Evolutionary conservation across 2,329 filamentous ascomycete genomes (phyloP).

Genomic region (Biscogniauxia mediterranea): DNA sequence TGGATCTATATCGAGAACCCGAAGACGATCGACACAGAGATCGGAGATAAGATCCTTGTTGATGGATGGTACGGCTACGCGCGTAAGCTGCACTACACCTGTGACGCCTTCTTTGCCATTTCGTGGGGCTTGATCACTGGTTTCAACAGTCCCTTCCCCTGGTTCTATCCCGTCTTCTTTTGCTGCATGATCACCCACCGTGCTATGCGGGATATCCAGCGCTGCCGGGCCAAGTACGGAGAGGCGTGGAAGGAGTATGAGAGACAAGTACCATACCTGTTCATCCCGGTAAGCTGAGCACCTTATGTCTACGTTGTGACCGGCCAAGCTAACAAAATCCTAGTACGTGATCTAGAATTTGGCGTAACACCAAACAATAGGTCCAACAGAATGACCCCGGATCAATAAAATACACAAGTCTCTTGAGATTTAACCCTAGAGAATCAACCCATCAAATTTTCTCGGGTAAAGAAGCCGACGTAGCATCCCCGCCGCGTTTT

Average conservation of each 20-base stretch:
- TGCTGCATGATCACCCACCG: conserved; percentile 76
- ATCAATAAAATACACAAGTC: neutral
- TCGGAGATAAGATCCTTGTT: conserved; percentile 73
- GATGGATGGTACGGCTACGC: conserved; percentile 83
- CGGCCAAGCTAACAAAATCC: neutral
- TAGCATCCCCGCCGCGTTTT: neutral
- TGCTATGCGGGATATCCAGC: conserved; percentile 70
- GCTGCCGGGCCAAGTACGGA: conserved; percentile 76
- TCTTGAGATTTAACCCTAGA: neutral
- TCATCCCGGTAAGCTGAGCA: conserved; percentile 52
- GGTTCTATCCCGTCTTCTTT: conserved; percentile 88
- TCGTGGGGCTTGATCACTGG: conserved; percentile 53
- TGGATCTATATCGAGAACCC: conserved; percentile 84
- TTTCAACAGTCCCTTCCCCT: conserved; percentile 72
- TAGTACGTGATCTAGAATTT: conserved; percentile 9
- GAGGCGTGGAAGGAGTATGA: conserved; percentile 81
- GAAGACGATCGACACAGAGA: conserved; percentile 68
- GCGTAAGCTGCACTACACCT: conserved; percentile 58
- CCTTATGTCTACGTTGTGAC: neutral
- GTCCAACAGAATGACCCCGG: neutral
- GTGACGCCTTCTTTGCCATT: conserved; percentile 48
- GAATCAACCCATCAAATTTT: neutral
- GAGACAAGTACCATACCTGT: conserved; percentile 75
- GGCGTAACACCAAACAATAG: neutral
- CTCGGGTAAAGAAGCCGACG: neutral